These are phyloP conservation scores for Amanita subjunquillea DNA, from an alignment of 768 basidiomycete genomes.

Conservation along the genomic window DNA sequence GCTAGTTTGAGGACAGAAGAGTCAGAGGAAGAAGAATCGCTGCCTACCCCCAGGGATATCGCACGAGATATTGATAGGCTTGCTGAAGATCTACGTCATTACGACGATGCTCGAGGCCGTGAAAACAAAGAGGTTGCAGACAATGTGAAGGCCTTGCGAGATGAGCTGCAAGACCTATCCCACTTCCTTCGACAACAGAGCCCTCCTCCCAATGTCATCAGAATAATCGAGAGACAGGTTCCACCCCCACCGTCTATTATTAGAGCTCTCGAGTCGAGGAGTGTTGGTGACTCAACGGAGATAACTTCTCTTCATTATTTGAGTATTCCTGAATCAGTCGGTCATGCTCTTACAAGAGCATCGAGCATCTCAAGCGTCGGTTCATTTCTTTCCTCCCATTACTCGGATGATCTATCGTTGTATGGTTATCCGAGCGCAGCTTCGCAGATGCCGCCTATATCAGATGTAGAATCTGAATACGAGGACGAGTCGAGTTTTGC, in stretches of 20 bases:
- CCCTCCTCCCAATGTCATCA: slow-evolving; percentile 20
- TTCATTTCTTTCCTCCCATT: slow-evolving; percentile 46
- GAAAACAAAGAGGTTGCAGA: slow-evolving; percentile 57
- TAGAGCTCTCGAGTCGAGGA: background rate
- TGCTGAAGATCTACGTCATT: slow-evolving; percentile 44
- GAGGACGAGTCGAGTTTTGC: slow-evolving; percentile 10
- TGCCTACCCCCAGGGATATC: slow-evolving; percentile 40
- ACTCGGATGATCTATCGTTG: slow-evolving; percentile 60
- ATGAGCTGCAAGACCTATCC: slow-evolving; percentile 57
- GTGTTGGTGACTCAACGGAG: slow-evolving; percentile 3
- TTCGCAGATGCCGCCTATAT: slow-evolving; percentile 1
- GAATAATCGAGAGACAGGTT: slow-evolving; percentile 3
- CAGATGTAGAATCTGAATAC: slow-evolving; percentile 8
- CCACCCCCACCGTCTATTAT: background rate
- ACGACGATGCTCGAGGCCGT: slow-evolving; percentile 47
- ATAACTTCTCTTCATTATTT: slow-evolving; percentile 3
- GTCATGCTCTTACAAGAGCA: slow-evolving; percentile 21
- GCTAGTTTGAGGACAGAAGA: slow-evolving; percentile 20
- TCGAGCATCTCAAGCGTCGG: slow-evolving; percentile 30
- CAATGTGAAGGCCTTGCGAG: slow-evolving; percentile 59
- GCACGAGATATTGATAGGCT: slow-evolving; percentile 37
- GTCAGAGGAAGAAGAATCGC: slow-evolving; percentile 20
- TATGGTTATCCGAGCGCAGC: slow-evolving; percentile 14
- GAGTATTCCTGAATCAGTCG: background rate
- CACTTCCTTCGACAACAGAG: slow-evolving; percentile 34